phyloP scores from a whole-genome alignment of 176 grass and related monocot species.

The Avena insularis region DNA sequence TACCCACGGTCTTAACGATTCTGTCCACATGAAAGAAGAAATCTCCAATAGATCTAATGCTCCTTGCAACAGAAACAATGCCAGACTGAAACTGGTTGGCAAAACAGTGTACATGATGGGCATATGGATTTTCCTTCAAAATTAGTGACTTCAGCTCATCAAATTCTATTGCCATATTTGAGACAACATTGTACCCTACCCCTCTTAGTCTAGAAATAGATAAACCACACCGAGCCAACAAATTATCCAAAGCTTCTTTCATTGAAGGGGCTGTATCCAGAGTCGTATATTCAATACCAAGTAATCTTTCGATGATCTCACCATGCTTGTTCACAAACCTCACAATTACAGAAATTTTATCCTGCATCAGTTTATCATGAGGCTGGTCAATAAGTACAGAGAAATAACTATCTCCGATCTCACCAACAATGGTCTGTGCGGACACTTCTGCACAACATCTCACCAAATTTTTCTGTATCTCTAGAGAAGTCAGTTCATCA shows the following conservation, averaged over 20 bases:
- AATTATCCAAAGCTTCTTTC: neutral
- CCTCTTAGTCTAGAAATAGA: conserved; percentile 10
- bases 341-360: conserved; percentile 10
- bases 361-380: conserved; percentile 6
- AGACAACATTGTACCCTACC: neutral
- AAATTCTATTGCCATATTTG: conserved; percentile 18
- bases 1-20: neutral
- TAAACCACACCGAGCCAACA: neutral
- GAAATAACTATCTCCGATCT: conserved; percentile 15
- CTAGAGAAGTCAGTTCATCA: conserved; percentile 2
- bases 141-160: conserved; percentile 3
- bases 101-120: conserved; percentile 7
- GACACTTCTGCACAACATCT: conserved; percentile 5
- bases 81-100: neutral
- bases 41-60: neutral
- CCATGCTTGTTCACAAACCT: conserved; percentile 12
- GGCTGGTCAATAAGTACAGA: neutral
- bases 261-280: neutral
- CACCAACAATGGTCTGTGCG: conserved; percentile 5
- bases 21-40: neutral
- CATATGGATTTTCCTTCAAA: conserved; percentile 14
- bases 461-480: neutral
- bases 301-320: conserved; percentile 2
- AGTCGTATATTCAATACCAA: neutral
- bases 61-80: neutral